Percentiles rank a stretch among this genome's conserved stretches.
Evolutionary conservation across 148 eudicot species (phyloP).

Genomic region (Rhododendron kiyosumense): DNA sequence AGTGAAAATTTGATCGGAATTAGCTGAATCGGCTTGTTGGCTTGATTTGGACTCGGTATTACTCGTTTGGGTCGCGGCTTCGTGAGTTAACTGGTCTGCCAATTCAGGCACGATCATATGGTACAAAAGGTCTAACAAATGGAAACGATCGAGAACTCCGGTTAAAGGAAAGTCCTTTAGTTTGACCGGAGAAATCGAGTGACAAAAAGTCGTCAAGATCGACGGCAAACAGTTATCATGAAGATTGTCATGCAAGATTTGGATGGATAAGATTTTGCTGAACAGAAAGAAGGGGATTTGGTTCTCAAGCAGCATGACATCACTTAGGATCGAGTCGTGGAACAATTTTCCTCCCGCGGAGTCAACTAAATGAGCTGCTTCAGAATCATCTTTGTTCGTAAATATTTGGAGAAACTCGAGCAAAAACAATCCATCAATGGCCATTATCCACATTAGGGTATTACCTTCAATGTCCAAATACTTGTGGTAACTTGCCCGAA

Average conservation of each 20-base stretch:
- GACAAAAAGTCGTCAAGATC: conserved; percentile 26
- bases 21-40: background rate
- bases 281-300: conserved; percentile 46
- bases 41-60: background rate
- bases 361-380: conserved; percentile 19
- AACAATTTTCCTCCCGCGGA: conserved; percentile 15
- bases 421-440: conserved; percentile 53
- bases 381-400: background rate
- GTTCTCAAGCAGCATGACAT: conserved; percentile 57
- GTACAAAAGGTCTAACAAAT: conserved; percentile 52
- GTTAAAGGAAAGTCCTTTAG: background rate
- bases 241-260: background rate
- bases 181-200: conserved; percentile 31
- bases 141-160: conserved; percentile 10
- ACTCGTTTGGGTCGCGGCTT: background rate
- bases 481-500: conserved; percentile 55
- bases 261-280: conserved; percentile 17
- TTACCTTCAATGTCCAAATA: conserved; percentile 28
- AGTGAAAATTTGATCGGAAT: background rate
- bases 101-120: conserved; percentile 25
- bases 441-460: conserved; percentile 51
- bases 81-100: background rate
- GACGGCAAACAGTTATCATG: conserved; percentile 15
- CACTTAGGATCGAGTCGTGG: conserved; percentile 36
- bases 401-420: conserved; percentile 26